A percentile compares a stretch with the other conserved stretches of the same genome.
Evolutionary conservation across 176 grass and related monocot genomes (phyloP).

Genomic region (Triticum turgidum): DNA sequence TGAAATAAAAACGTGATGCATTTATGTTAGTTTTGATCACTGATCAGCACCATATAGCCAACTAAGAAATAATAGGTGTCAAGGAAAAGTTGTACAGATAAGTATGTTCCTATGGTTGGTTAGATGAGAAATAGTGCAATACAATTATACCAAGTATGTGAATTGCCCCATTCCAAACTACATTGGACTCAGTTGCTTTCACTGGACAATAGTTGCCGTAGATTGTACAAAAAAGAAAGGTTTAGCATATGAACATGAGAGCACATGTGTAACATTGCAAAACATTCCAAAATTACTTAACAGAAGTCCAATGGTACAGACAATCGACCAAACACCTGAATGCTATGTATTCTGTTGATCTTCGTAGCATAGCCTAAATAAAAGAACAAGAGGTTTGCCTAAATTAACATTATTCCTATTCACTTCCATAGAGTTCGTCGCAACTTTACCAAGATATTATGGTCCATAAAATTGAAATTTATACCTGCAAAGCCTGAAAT

Average conservation of each 20-base stretch:
- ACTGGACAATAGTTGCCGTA: not conserved
- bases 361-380: not conserved
- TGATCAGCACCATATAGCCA: not conserved
- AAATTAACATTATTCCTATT: not conserved
- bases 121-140: not conserved
- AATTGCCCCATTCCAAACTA: not conserved
- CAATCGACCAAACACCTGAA: not conserved
- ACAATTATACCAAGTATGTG: conserved; percentile 1
- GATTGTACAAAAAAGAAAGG: not conserved
- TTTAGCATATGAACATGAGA: not conserved
- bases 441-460: conserved; percentile 1
- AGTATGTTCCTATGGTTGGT: not conserved
- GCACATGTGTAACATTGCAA: not conserved
- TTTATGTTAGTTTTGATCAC: conserved; percentile 31
- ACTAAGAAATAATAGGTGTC: not conserved
- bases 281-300: not conserved
- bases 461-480: not conserved
- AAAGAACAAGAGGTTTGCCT: not conserved
- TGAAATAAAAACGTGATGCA: conserved; percentile 46
- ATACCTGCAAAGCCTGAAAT: not conserved
- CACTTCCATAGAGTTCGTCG: not conserved
- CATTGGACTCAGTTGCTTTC: not conserved
- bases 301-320: not conserved
- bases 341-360: not conserved
- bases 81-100: conserved; percentile 12